These are phyloP conservation scores for Picochlorum sp. DNA, from an alignment of 139 green algal species.

Conservation along the genomic window DNA sequence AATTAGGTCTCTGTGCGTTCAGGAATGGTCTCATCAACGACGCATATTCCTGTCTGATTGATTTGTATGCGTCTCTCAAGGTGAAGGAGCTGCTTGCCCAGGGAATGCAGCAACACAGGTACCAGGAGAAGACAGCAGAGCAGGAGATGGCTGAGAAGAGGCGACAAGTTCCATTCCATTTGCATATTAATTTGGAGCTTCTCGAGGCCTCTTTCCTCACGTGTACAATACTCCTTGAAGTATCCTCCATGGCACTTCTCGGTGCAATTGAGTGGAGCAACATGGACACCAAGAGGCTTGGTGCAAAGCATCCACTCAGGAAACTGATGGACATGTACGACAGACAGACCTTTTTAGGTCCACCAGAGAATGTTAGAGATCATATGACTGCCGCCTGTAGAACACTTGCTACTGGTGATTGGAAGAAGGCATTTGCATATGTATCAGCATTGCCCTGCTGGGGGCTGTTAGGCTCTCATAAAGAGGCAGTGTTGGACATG, in stretches of 20 bases:
- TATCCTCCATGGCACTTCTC: slow-evolving; percentile 63
- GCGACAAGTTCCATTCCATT: slow-evolving; percentile 98
- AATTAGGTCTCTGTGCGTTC: slow-evolving; percentile 94
- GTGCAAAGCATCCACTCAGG: slow-evolving; percentile 75
- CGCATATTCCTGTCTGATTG: slow-evolving; percentile 78
- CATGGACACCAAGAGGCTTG: slow-evolving; percentile 24
- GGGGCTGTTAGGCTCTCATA: slow-evolving; percentile 56
- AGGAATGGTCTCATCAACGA: slow-evolving; percentile 76
- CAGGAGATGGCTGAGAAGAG: slow-evolving; percentile 94
- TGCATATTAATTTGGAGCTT: slow-evolving; percentile 99
- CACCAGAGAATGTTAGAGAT: slow-evolving; percentile 96
- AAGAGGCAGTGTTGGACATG: slow-evolving; percentile 69
- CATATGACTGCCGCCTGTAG: slow-evolving; percentile 85
- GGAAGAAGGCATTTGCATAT: slow-evolving; percentile 60
- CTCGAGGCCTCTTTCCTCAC: slow-evolving; percentile 89
- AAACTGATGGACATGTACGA: slow-evolving; percentile 92
- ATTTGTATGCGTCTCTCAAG: slow-evolving; percentile 86
- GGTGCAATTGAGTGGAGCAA: not conserved
- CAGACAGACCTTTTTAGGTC: slow-evolving; percentile 82
- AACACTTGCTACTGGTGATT: slow-evolving; percentile 61
- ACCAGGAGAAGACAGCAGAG: slow-evolving; percentile 74
- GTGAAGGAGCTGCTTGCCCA: slow-evolving; percentile 96
- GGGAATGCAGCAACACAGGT: slow-evolving; percentile 27
- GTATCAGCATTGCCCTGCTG: slow-evolving; percentile 61
- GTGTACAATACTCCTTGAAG: slow-evolving; percentile 91